phyloP scores from a whole-genome alignment of 139 green algal species.

The Volvox reticuliferus region DNA sequence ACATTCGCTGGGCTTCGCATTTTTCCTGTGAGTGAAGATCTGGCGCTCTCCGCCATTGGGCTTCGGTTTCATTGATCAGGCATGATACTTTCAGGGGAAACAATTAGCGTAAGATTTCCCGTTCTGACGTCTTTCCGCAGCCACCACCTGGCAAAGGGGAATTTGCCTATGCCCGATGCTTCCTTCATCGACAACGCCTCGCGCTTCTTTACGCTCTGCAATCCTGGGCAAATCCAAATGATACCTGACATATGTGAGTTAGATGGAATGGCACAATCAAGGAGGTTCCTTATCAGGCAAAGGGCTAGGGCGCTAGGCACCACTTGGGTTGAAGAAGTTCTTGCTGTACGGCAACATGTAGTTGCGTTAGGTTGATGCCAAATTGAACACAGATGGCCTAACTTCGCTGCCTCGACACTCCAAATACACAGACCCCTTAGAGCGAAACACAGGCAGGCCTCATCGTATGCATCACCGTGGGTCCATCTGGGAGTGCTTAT shows the following conservation, averaged over 20 bases:
- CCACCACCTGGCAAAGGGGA: constrained; percentile 13
- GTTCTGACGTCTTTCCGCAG: not conserved
- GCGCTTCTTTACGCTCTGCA: constrained; percentile 68
- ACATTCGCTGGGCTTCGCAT: constrained; percentile 78
- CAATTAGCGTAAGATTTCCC: not conserved
- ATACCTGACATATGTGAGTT: constrained; percentile 75
- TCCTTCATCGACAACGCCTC: constrained; percentile 60
- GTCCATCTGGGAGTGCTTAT: no score
- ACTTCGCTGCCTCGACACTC: no score
- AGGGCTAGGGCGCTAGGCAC: no score
- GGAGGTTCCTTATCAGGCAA: no score
- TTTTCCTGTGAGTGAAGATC: constrained; percentile 73
- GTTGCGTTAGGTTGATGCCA: no score
- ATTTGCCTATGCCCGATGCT: constrained; percentile 24
- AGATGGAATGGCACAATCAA: not conserved
- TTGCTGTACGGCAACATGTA: no score
- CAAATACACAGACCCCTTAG: no score
- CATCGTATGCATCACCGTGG: no score
- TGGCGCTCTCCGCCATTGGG: not conserved
- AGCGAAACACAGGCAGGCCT: no score
- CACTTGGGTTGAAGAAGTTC: no score
- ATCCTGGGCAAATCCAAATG: constrained; percentile 67
- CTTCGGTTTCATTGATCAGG: not conserved
- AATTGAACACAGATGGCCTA: no score
- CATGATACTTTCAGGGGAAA: not conserved